phyloP scores from a whole-genome alignment of 768 basidiomycete species.

The Mycena sanguinolenta region DNA sequence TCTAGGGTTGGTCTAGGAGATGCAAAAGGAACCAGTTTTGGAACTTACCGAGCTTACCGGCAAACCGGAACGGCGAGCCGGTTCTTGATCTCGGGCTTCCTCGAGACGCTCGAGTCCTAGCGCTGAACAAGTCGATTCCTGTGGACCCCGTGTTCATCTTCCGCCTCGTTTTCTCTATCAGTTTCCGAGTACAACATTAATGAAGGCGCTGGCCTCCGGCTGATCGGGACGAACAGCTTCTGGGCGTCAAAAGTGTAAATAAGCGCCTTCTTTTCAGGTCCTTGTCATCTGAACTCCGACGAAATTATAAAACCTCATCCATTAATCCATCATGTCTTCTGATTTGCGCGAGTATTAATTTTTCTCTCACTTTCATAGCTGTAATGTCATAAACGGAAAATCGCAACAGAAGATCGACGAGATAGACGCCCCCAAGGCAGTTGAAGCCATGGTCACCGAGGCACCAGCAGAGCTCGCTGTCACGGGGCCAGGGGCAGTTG shows the following conservation, averaged over 20 bases:
- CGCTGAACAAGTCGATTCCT: slow-evolving; percentile 19
- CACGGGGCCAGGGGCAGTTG: not conserved
- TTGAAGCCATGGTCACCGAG: not conserved
- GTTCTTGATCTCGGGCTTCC: not conserved
- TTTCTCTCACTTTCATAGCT: not conserved
- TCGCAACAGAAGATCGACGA: slow-evolving; percentile 12
- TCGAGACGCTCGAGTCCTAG: slow-evolving; percentile 12
- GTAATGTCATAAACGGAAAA: slow-evolving; percentile 9
- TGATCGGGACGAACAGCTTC: slow-evolving; percentile 36
- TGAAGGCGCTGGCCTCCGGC: slow-evolving; percentile 3
- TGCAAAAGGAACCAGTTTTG: no score
- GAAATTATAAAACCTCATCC: not conserved
- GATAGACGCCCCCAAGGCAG: not conserved
- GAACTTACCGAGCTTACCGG: no score
- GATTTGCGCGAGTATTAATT: slow-evolving; percentile 19
- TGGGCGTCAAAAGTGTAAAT: slow-evolving; percentile 24
- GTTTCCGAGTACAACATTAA: slow-evolving; percentile 19
- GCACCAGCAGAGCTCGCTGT: not conserved
- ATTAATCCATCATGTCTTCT: slow-evolving; percentile 28
- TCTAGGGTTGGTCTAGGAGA: no score
- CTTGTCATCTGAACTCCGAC: slow-evolving; percentile 4
- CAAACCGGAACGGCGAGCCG: no score
- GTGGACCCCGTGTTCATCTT: slow-evolving; percentile 24
- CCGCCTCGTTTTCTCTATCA: slow-evolving; percentile 15
- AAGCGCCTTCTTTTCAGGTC: slow-evolving; percentile 1